Base-by-base conservation (phyloP, 2,329 filamentous ascomycete genomes). In the Penicillium sp. region DNA sequence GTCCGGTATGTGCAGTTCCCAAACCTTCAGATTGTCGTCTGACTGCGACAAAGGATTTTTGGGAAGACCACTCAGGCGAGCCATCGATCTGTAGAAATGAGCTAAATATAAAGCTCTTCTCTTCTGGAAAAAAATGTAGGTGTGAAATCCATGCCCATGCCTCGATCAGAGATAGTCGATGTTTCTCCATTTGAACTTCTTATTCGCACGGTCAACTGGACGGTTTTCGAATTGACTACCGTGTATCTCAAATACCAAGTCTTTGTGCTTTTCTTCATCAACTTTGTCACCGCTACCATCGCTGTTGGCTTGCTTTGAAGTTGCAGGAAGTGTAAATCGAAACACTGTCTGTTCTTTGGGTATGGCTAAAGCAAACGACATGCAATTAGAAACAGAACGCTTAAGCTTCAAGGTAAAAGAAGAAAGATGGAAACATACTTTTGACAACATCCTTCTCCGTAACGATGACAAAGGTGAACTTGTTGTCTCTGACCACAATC, bases 271-370 rank as follows among this genome's bases (percentile, higher is more conserved):
- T 35, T 30, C 52, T 11, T 26, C 52, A 16, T 65, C 59, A 21
- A 61, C 20, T 1, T 58, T 60, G 3, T 61, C 59, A 58, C 55
- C 59, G 3, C 59, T 60, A 26, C 58, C 61, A 55, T 46, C 40
- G 58, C 64, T 57, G 60, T 62, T 42, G 18, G 3, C 9, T 61
- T 66, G 18, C 60, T 56, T 7, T 4, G 68, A 69, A 16, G 80
- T 69, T 20, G 52, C 30, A 1, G 87, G 84, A 9, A 97, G 79
- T 61, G 84, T 80, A 62, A 97, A 84, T 20, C 85, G 82, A 66
- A 99, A 97, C 18, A 93, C 80, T 0, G 91, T 93, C 40, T 91
- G 87, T 69, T 96, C 91, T 70, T 99, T 99, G 3, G 94, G 93
- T 56, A 97, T 80, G 42, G 84, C 80, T 83, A 51, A 9, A 47